Evolutionary conservation across 2,329 filamentous ascomycete genomes (phyloP).

Genomic region (Coniochaeta prunicola): DNA sequence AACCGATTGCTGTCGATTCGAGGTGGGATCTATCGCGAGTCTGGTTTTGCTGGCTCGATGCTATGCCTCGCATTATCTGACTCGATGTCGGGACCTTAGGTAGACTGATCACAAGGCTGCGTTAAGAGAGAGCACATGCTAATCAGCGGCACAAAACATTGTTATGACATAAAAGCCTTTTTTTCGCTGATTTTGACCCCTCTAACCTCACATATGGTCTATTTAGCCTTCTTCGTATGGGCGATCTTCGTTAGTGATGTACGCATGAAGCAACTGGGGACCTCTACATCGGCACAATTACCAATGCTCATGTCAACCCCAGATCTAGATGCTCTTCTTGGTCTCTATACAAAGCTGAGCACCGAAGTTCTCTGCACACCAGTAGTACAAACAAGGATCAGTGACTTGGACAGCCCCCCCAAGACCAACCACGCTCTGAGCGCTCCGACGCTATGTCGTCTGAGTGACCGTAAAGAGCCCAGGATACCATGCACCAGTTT

Average conservation of each 20-base stretch:
- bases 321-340: neutral
- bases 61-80: neutral
- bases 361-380: neutral
- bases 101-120: neutral
- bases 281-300: neutral
- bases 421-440: neutral
- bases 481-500: neutral
- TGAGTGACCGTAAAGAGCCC: neutral
- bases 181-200: neutral
- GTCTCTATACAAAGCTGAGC: neutral
- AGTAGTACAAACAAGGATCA: neutral
- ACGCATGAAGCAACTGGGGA: neutral
- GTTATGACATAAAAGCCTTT: neutral
- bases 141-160: neutral
- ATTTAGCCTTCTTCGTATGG: neutral
- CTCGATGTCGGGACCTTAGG: neutral
- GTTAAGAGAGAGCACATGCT: neutral
- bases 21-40: neutral
- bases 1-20: neutral
- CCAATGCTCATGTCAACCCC: neutral
- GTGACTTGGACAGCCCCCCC: neutral
- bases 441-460: neutral
- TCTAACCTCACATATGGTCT: neutral
- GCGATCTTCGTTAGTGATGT: neutral
- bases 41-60: neutral